Evolutionary conservation across 768 basidiomycete genomes (phyloP).

Genomic region (Pisolithus albus): DNA sequence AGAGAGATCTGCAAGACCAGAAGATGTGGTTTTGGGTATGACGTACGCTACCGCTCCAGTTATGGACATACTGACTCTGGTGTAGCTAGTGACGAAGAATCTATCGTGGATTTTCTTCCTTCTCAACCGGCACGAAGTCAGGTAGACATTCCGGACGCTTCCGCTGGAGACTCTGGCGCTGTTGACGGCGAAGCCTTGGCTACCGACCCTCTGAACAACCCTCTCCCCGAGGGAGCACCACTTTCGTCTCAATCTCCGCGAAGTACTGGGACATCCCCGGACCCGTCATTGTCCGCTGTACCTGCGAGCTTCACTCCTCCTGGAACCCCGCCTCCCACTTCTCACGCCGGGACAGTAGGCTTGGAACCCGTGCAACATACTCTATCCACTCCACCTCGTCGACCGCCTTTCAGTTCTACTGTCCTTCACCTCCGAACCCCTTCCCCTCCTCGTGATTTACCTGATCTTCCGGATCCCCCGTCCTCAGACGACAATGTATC

Average conservation of each 20-base stretch:
- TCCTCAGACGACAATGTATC: constrained; percentile 44
- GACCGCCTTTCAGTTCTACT: constrained; percentile 33
- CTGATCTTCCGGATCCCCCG: constrained; percentile 62
- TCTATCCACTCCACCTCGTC: constrained; percentile 45
- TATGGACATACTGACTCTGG: neutral
- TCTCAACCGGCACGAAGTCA: constrained; percentile 23
- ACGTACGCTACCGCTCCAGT: neutral
- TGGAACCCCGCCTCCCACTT: constrained; percentile 16
- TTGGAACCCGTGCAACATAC: constrained; percentile 11
- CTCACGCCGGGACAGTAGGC: neutral
- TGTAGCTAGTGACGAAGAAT: constrained; percentile 36
- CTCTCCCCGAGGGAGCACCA: constrained; percentile 9
- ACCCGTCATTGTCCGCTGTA: neutral
- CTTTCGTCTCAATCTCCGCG: neutral
- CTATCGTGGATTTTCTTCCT: constrained; percentile 12
- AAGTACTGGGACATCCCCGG: neutral
- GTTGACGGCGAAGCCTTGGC: constrained; percentile 20
- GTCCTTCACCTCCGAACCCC: constrained; percentile 53
- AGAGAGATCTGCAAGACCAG: constrained; percentile 14
- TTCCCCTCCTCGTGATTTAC: constrained; percentile 54
- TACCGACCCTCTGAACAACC: constrained; percentile 6
- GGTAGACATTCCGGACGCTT: constrained; percentile 10
- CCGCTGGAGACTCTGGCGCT: constrained; percentile 14
- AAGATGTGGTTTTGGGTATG: constrained; percentile 17
- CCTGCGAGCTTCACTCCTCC: constrained; percentile 19